Base-by-base conservation (phyloP, 2,329 filamentous ascomycete genomes). In the Penicillium vulpinum region DNA sequence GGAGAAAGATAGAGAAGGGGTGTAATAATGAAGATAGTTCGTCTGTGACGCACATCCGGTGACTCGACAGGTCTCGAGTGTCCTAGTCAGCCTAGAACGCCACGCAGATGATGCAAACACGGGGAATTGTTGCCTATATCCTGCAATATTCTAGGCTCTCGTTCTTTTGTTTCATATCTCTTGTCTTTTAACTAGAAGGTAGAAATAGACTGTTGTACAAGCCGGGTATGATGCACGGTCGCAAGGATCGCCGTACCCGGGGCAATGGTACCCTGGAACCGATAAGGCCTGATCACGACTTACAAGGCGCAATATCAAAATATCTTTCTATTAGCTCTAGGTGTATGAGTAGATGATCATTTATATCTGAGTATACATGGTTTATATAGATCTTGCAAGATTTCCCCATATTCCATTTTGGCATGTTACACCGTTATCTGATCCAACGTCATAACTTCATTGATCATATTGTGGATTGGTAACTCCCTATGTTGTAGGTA, bases 1-100 rank as follows among this genome's bases (percentile, higher is more conserved):
- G 48, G 55, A 51, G 56, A 57, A 60, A 51, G 52, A 41, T 58
- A 59, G 59, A 39, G 56, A 58, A 56, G 57, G 61, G 58, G 58
- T 59, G 50, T 51, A 45, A 58, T 58, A 47, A 58, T 57, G 51
- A 60, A 58, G 57, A 60, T 57, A 57, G 60, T 51, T 51, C 58
- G 63, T 69, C 67, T 71, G 74, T 76, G 74, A 77, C 74, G 74
- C 74, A 76, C 67, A 69, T 68, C 71, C 68, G 71, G 71, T 76
- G 74, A 77, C 74, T 77, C 71, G 71, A 70, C 57, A 60, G 55
- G 60, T 62, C 62, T 60, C 59, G 51, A 48, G 51, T 54, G 48
- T 24, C 26, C 36, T 29, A 31, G 36, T 51, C 28, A 43, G 48
- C 48, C 48, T 51, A 51, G 38, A 51, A 43, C 48, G 48, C 48